Evolutionary conservation across 75 land plant species (phyloP), one percentile per base, ranked within the genome.

Genomic region (Azolla pinnata): DNA sequence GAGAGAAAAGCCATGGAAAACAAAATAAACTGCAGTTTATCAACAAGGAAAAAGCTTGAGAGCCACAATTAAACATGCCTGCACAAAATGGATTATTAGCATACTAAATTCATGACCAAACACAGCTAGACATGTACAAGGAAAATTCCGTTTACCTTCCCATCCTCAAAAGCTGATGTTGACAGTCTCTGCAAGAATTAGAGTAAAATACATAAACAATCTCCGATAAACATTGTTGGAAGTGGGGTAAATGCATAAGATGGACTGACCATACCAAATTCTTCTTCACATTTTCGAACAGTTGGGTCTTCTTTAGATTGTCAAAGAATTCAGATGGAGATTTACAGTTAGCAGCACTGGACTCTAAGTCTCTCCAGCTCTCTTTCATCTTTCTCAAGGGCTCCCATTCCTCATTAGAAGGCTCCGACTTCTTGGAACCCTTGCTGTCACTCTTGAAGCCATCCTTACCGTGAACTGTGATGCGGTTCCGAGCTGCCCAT

Each of bases 281-380:
- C 5, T 72, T 69, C 63, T 83, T 88, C 34, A 89, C 33, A 60
- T 85, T 88, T 60, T 76, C 90, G 27, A 85, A 73, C 50, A 88
- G 73, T 35, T 92, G 90, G 16, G 71, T 79, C 49, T 64, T 75
- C 68, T 73, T 72, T 18, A 85, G 61, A 33, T 76, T 81, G 2
- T 70, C 68, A 32, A 89, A 71, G 50, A 85, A 73, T 30, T 83
- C 81, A 16, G 63, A 67, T 0, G 85, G 68, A 10, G 83, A 51
- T 32, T 71, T 78, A 54, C 78, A 55, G 28, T 47, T 44, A 12
- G 70, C 64, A 32, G 77, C 70, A 56, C 61, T 70, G 47, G 46
- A 44, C 79, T 93, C 97, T 2, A 92, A 76, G 48, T 83, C 87
- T 74, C 62, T 79, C 65, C 84, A 65, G 62, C 86, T 58, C 29